Percentiles rank a stretch among this genome's conserved stretches.
Evolutionary conservation across 148 eudicot species (phyloP).

Genomic region (Bassia scoparia): DNA sequence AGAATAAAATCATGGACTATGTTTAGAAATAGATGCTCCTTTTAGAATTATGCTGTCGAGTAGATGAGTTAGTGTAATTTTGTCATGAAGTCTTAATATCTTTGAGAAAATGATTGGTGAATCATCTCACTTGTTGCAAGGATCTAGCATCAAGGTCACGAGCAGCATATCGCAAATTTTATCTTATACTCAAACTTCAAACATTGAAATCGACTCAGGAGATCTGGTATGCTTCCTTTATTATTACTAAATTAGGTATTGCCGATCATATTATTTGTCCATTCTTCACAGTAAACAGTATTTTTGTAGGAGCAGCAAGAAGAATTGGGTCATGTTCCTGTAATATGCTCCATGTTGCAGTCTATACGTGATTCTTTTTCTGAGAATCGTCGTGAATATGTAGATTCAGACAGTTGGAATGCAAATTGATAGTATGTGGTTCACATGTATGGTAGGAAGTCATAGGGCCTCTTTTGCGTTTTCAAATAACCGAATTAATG

Average conservation of each 20-base stretch:
- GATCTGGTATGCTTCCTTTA: slow-evolving; percentile 52
- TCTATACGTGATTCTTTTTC: slow-evolving; percentile 76
- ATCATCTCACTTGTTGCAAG: slow-evolving; percentile 17
- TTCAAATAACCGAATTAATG: too few species aligned
- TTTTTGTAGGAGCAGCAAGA: slow-evolving; percentile 61
- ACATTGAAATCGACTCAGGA: slow-evolving; percentile 66
- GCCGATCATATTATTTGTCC: too few species aligned
- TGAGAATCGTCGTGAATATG: slow-evolving; percentile 87
- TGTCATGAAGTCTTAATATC: background rate
- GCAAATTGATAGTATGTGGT: slow-evolving; percentile 29
- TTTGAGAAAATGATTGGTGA: slow-evolving; percentile 14
- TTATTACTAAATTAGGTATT: slow-evolving; percentile 7
- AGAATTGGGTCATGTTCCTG: slow-evolving; percentile 57
- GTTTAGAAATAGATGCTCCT: background rate
- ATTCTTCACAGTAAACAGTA: slow-evolving; percentile 8
- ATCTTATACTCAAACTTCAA: slow-evolving; percentile 47
- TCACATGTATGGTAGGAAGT: background rate
- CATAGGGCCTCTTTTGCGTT: slow-evolving; percentile 1
- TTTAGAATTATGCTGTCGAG: background rate
- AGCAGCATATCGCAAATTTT: slow-evolving; percentile 82
- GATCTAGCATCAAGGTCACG: slow-evolving; percentile 68
- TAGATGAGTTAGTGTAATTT: background rate
- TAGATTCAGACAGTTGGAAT: slow-evolving; percentile 61
- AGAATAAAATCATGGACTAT: background rate
- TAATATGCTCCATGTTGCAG: slow-evolving; percentile 56